phyloP scores from a whole-genome alignment of 139 green algal genomes.

The Desmodesmus armatus region DNA sequence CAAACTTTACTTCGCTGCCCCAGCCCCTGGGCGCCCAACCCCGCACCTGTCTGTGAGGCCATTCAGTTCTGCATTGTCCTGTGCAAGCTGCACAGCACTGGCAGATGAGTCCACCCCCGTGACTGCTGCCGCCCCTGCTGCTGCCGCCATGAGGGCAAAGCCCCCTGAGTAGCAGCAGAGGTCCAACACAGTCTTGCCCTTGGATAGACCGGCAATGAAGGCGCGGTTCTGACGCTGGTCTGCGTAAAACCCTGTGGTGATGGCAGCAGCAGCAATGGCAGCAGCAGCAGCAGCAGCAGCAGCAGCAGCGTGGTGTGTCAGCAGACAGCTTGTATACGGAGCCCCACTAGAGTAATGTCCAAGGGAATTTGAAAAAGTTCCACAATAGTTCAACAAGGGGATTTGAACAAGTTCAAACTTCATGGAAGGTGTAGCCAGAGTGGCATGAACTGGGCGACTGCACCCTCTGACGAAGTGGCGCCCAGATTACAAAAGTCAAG shows the following conservation, averaged over 20 bases:
- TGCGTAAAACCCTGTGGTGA: slow-evolving; percentile 80
- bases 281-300: neutral
- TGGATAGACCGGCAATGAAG: slow-evolving; percentile 70
- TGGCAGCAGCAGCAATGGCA: neutral
- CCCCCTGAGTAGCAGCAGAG: slow-evolving; percentile 90
- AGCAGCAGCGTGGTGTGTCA: no score
- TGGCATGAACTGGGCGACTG: no score
- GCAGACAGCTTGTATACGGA: neutral
- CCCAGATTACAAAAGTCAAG: no score
- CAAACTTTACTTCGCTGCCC: neutral
- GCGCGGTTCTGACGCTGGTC: slow-evolving; percentile 89
- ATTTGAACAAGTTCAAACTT: no score
- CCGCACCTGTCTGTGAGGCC: slow-evolving; percentile 55
- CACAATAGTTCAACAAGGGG: neutral
- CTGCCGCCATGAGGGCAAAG: slow-evolving; percentile 60
- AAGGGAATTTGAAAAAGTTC: neutral
- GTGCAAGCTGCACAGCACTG: slow-evolving; percentile 75
- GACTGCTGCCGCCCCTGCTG: slow-evolving; percentile 69
- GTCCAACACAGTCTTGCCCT: slow-evolving; percentile 80
- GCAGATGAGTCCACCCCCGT: slow-evolving; percentile 81
- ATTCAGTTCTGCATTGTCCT: slow-evolving; percentile 84
- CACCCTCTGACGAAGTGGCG: no score
- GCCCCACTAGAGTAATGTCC: neutral
- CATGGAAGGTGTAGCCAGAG: no score
- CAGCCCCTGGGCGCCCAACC: no score